Evolutionary conservation across 768 basidiomycete species (phyloP), one percentile per base, ranked within the genome.

Genomic region (Candolleomyces efflorescens): DNA sequence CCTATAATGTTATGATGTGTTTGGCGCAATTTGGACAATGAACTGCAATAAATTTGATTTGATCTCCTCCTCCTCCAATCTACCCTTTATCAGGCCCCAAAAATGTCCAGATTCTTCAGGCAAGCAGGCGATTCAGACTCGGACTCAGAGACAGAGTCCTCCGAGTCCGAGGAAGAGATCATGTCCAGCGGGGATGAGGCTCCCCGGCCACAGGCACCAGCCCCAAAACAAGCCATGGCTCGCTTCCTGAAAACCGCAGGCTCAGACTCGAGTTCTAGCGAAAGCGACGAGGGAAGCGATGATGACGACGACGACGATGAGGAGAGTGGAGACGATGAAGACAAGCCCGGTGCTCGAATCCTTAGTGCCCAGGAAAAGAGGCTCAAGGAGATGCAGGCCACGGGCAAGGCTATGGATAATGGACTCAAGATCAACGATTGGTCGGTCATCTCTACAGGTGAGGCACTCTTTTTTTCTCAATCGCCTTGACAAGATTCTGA

Each of bases 341-440:
- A 84, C 38, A 84, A 79, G 65, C 82, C 82, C 17, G 83, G 86
- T 37, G 82, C 90, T 48, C 81, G 83, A 59, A 88, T 91, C 63
- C 84, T 92, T 71, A 93, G 91, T 68, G 95, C 96, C 41, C 89
- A 89, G 65, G 92, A 95, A 72, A 95, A 92, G 71, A 81, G 95
- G 54, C 72, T 94, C 67, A 93, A 89, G 49, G 97, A 98, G 79
- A 95, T 98, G 85, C 95, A 98, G 71, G 85, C 85, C 1, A 89
- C 89, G 3, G 92, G 92, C 55, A 94, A 89, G 73, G 79, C 79
- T 48, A 97, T 98, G 77, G 92, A 96, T 48, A 98, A 99, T 68
- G 94, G 89, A 18, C 78, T 91, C 61, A 96, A 92, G 79, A 95
- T 96, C 64, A 96, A 95, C 65, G 94, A 99, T 74, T 99, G 97